phyloP scores from a whole-genome alignment of 2,329 filamentous ascomycete genomes.

The Colletotrichum viniferum region DNA sequence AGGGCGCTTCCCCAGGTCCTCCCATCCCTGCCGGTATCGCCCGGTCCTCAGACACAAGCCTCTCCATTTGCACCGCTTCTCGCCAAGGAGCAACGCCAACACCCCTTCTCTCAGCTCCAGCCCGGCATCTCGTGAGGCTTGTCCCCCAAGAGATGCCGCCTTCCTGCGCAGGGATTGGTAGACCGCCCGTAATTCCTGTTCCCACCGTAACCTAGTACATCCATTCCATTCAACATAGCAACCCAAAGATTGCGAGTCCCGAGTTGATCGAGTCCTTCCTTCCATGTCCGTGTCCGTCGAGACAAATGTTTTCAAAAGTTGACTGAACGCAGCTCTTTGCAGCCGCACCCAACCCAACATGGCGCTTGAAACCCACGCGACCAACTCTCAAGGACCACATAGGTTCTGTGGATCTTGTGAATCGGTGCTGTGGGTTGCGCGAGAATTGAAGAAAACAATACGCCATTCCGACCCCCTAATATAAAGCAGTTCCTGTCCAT shows the following conservation, averaged over 20 bases:
- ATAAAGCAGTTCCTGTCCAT: neutral
- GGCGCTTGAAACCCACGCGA: neutral
- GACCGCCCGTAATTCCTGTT: neutral
- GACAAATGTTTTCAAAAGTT: neutral
- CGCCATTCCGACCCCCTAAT: neutral
- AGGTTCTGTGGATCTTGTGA: neutral
- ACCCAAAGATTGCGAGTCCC: neutral
- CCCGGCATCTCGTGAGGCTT: neutral
- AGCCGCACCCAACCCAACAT: neutral
- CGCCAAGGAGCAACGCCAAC: neutral
- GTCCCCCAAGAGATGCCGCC: neutral
- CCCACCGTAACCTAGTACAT: neutral
- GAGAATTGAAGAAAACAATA: neutral
- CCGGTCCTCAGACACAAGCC: neutral
- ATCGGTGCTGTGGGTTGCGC: neutral
- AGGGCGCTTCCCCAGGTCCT: neutral
- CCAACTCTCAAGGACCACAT: neutral
- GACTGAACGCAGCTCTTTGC: neutral
- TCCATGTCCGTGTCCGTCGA: neutral
- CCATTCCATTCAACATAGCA: neutral
- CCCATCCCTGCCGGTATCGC: neutral
- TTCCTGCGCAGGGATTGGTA: constrained; percentile 1
- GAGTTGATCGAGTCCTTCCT: neutral
- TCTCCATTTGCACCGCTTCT: neutral
- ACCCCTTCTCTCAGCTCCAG: neutral